Evolutionary conservation across 1,284 basidiomycete species (phyloP).

Genomic region (Ganoderma sinense): DNA sequence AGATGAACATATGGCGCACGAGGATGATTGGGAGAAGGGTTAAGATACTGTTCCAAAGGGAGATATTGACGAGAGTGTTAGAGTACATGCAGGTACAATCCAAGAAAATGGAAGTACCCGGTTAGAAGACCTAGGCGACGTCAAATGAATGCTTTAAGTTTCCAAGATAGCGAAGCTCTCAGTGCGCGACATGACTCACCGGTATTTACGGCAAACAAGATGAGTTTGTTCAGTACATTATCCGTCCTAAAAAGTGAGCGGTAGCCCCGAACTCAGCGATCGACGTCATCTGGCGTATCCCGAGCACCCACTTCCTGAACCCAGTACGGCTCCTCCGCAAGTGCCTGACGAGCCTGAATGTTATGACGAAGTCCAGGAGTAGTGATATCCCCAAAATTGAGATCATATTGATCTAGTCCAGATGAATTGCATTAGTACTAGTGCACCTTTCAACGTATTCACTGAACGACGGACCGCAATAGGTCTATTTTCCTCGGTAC

Average conservation of each 20-base stretch:
- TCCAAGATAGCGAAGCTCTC: background rate
- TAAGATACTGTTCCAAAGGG: background rate
- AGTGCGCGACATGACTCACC: background rate
- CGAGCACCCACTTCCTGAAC: background rate
- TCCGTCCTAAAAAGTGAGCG: background rate
- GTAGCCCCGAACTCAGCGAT: background rate
- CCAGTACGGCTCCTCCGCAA: slow-evolving; percentile 8
- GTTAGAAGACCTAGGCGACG: background rate
- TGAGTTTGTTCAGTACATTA: background rate
- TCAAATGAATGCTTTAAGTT: background rate
- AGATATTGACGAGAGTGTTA: background rate
- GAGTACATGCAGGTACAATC: background rate
- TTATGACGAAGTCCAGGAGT: background rate
- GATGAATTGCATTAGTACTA: background rate
- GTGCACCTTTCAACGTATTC: background rate
- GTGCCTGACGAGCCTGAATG: background rate
- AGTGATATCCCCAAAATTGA: background rate
- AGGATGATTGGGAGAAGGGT: background rate
- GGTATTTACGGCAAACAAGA: slow-evolving; percentile 5
- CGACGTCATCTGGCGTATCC: background rate
- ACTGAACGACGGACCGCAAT: background rate
- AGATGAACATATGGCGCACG: background rate
- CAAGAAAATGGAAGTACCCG: background rate
- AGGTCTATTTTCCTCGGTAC: background rate
- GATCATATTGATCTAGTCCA: background rate